A percentile compares a stretch with the other conserved stretches of the same genome.
phyloP scores from a whole-genome alignment of 148 eudicot genomes.

The Silene uniflora region DNA sequence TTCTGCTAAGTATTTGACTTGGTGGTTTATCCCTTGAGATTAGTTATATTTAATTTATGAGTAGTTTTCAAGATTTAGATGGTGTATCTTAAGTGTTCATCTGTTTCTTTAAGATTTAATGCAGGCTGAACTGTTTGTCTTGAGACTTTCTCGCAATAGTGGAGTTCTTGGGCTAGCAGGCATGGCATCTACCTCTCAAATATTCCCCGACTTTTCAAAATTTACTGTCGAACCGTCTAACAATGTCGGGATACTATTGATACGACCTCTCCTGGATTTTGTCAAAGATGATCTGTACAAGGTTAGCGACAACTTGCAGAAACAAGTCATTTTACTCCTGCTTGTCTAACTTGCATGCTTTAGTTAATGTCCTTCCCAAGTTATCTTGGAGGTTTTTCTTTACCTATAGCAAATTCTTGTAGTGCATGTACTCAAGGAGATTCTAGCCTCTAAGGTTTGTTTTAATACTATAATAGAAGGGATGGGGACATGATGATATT shows the following conservation, averaged over 20 bases:
- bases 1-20: background rate
- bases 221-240: slow-evolving; percentile 31
- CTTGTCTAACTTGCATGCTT: slow-evolving; percentile 3
- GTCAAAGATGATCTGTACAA: slow-evolving; percentile 79
- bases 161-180: slow-evolving; percentile 99
- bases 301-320: slow-evolving; percentile 36
- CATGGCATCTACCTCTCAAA: slow-evolving; percentile 72
- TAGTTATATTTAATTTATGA: background rate
- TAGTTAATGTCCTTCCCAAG: background rate
- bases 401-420: background rate
- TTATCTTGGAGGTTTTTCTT: slow-evolving; percentile 2
- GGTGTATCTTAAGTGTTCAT: slow-evolving; percentile 11
- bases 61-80: background rate
- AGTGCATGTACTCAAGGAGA: background rate
- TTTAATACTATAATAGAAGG: background rate
- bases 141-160: slow-evolving; percentile 90
- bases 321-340: background rate
- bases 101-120: slow-evolving; percentile 15
- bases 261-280: slow-evolving; percentile 77
- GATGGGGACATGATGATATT: background rate
- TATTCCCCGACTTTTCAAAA: slow-evolving; percentile 43
- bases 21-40: background rate
- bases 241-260: slow-evolving; percentile 52
- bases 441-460: background rate
- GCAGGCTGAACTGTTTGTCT: slow-evolving; percentile 91